These are phyloP conservation scores for Zygosaccharomyces bailii DNA, from an alignment of 805 yeast species.

Conservation along the genomic window DNA sequence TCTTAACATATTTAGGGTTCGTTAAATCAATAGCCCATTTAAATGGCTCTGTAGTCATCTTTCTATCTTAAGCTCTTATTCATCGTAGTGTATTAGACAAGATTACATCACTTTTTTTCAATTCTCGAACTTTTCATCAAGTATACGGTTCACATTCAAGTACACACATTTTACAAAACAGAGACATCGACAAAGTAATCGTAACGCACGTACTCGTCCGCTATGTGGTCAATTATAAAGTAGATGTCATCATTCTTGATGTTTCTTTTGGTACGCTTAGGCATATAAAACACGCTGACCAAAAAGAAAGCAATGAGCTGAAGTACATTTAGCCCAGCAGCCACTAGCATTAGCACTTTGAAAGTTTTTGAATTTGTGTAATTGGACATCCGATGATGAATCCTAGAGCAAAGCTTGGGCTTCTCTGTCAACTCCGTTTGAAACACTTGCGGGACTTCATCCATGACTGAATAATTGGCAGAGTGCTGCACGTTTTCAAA, in stretches of 20 bases:
- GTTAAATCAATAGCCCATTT: conserved; percentile 22
- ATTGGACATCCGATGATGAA: background rate
- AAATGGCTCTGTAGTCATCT: conserved; percentile 12
- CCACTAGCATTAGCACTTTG: conserved; percentile 4
- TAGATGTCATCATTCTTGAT: conserved; percentile 8
- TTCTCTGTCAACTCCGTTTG: background rate
- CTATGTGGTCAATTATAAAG: conserved; percentile 11
- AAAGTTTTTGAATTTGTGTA: conserved; percentile 2
- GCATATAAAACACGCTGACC: conserved; percentile 5
- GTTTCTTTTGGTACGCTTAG: conserved; percentile 2
- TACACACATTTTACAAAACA: background rate
- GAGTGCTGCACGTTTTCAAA: background rate
- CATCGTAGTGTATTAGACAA: no score
- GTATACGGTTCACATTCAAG: no score
- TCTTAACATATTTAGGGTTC: conserved; percentile 16
- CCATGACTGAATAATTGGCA: conserved; percentile 1
- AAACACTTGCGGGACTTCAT: background rate
- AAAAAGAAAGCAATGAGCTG: conserved; percentile 12
- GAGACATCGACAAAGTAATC: conserved; percentile 5
- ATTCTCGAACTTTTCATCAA: background rate
- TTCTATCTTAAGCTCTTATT: no score
- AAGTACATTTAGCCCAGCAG: conserved; percentile 7
- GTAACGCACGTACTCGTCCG: conserved; percentile 12
- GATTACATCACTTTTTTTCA: no score
- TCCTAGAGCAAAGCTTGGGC: background rate